Evolutionary conservation across 2,329 filamentous ascomycete species (phyloP).

Genomic region (Aspergillus sp.): DNA sequence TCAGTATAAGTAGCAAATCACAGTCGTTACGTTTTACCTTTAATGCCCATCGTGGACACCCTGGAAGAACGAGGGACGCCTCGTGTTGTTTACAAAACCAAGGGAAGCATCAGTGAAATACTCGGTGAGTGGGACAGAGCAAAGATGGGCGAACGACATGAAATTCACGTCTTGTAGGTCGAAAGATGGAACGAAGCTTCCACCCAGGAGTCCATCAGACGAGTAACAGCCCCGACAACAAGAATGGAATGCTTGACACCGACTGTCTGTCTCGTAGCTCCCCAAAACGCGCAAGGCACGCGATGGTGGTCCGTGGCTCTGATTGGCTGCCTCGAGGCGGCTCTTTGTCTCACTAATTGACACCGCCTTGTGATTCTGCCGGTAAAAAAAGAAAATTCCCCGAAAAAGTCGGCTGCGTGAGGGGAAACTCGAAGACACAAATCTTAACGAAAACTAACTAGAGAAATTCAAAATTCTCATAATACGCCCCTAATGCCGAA

Average conservation of each 20-base stretch:
- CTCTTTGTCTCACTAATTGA: neutral
- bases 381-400: slow-evolving; percentile 24
- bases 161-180: slow-evolving; percentile 1
- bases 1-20: slow-evolving; percentile 6
- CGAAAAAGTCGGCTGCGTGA: slow-evolving; percentile 3
- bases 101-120: slow-evolving; percentile 18
- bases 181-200: neutral
- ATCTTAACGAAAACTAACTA: neutral
- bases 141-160: slow-evolving; percentile 1
- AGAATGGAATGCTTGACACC: slow-evolving; percentile 34
- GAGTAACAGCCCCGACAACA: slow-evolving; percentile 21
- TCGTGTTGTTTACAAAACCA: slow-evolving; percentile 26
- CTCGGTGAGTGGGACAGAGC: slow-evolving; percentile 1
- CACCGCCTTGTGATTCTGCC: slow-evolving; percentile 38
- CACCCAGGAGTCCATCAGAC: slow-evolving; percentile 8
- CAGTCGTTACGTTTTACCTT: slow-evolving; percentile 33
- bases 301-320: slow-evolving; percentile 20
- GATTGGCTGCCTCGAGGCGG: slow-evolving; percentile 21
- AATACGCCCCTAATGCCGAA: slow-evolving; percentile 62
- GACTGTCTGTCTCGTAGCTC: slow-evolving; percentile 17
- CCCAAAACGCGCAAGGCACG: slow-evolving; percentile 31
- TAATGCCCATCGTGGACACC: slow-evolving; percentile 45
- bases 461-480: neutral
- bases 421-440: neutral
- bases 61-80: slow-evolving; percentile 28